Evolutionary conservation across 75 land plant species (phyloP).

Genomic region (Ceratopteris richardii): DNA sequence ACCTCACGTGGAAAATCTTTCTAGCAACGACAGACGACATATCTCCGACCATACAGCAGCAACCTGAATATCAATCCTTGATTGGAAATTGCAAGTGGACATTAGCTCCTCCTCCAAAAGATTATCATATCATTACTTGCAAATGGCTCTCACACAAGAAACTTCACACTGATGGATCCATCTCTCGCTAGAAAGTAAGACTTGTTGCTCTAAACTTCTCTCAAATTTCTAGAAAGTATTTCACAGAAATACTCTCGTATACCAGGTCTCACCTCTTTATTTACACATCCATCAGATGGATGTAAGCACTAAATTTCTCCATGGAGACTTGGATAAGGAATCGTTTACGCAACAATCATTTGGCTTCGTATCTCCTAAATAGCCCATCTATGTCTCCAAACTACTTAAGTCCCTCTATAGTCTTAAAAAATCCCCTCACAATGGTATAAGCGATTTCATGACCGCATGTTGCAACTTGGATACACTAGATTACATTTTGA

Average conservation of each 20-base stretch:
- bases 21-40: too few relatives aligned
- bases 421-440: constrained; percentile 4
- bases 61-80: constrained; percentile 5
- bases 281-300: constrained; percentile 3
- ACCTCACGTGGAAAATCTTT: too few relatives aligned
- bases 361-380: neutral
- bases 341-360: constrained; percentile 1
- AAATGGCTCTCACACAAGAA: constrained; percentile 3
- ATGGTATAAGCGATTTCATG: neutral
- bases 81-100: neutral
- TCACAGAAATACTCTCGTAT: constrained; percentile 4
- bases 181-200: neutral
- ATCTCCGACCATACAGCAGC: too few relatives aligned
- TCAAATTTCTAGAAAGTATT: constrained; percentile 1
- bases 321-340: neutral
- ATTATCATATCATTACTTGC: neutral
- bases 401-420: constrained; percentile 8
- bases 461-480: neutral
- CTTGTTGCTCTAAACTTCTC: constrained; percentile 3
- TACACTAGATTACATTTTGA: neutral
- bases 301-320: neutral
- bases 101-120: neutral
- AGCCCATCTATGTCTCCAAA: neutral
- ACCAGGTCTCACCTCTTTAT: neutral
- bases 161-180: neutral